Conservation (phyloP, 2,329 filamentous ascomycete genomes). For the Fusarium metavorans region DNA sequence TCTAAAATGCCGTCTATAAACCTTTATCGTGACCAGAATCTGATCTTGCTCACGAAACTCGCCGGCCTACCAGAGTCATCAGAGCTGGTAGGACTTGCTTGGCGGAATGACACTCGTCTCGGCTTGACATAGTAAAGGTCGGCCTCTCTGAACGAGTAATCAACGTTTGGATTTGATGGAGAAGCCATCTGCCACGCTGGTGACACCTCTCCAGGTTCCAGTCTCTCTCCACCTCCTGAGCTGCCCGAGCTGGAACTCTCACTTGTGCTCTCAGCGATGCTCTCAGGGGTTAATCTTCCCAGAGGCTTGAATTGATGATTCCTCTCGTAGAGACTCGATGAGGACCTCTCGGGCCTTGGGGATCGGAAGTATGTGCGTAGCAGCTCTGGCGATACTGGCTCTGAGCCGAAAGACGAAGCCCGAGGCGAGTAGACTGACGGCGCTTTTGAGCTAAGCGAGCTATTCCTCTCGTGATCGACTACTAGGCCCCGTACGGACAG, state of each 20-base stretch:
- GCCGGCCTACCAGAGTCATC: neutral
- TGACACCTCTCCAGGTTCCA: neutral
- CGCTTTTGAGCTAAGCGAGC: slow-evolving; percentile 1
- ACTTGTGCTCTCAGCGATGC: neutral
- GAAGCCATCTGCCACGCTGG: slow-evolving; percentile 23
- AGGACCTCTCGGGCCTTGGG: slow-evolving; percentile 20
- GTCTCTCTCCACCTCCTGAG: neutral
- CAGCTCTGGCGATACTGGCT: slow-evolving; percentile 5
- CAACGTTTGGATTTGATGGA: slow-evolving; percentile 39
- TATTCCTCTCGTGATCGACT: slow-evolving; percentile 7
- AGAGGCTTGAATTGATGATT: slow-evolving; percentile 4
- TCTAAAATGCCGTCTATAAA: neutral
- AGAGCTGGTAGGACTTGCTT: neutral
- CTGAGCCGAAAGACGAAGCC: slow-evolving; percentile 14
- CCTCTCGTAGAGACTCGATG: neutral
- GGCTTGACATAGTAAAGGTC: slow-evolving; percentile 49
- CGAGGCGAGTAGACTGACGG: neutral
- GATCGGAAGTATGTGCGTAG: slow-evolving; percentile 41
- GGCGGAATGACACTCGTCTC: slow-evolving; percentile 31
- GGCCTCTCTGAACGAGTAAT: slow-evolving; percentile 53
- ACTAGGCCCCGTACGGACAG: slow-evolving; percentile 10
- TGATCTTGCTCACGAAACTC: slow-evolving; percentile 11
- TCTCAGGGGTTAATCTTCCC: slow-evolving; percentile 5
- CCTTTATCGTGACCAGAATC: slow-evolving; percentile 25
- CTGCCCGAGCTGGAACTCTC: slow-evolving; percentile 7